Evolutionary conservation across 2,329 filamentous ascomycete species (phyloP).

Genomic region (Dactylella cylindrospora): DNA sequence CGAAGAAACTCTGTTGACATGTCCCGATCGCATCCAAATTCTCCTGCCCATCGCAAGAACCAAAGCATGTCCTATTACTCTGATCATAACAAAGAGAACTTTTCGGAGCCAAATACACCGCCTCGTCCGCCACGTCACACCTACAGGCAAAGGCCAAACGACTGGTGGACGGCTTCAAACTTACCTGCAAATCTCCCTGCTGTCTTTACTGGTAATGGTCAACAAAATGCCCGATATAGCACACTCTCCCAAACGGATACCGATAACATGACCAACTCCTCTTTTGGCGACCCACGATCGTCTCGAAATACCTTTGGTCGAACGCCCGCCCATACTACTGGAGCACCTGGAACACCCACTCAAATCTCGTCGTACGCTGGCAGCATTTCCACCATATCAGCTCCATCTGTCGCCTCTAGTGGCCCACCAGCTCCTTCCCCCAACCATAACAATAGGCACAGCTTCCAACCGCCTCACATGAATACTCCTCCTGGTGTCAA

Average conservation of each 20-base stretch:
- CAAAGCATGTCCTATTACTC: constrained; percentile 24
- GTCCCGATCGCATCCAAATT: constrained; percentile 16
- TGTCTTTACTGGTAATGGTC: constrained; percentile 6
- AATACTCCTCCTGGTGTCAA: constrained; percentile 13
- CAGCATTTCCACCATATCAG: constrained; percentile 22
- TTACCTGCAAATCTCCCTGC: constrained; percentile 1
- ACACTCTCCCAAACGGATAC: constrained; percentile 21
- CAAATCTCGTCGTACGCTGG: constrained; percentile 32
- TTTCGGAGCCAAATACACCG: constrained; percentile 9
- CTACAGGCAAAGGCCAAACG: constrained; percentile 27
- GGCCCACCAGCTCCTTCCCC: constrained; percentile 3
- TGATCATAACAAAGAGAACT: constrained; percentile 7
- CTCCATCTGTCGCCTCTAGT: constrained; percentile 11
- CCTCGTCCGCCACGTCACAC: constrained; percentile 29
- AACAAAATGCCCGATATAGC: constrained; percentile 19
- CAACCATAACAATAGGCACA: constrained; percentile 13
- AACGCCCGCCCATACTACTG: constrained; percentile 17
- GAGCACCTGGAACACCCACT: constrained; percentile 16
- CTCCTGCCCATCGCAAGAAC: constrained; percentile 15
- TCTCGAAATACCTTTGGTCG: constrained; percentile 39
- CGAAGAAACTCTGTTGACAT: neutral
- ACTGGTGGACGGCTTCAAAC: constrained; percentile 31
- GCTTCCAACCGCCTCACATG: constrained; percentile 8
- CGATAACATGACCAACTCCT: constrained; percentile 1
- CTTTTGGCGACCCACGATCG: constrained; percentile 20